These are phyloP conservation scores for Debaryomycetaceae sp. DNA, from an alignment of 1,139 yeast species.

Conservation along the genomic window DNA sequence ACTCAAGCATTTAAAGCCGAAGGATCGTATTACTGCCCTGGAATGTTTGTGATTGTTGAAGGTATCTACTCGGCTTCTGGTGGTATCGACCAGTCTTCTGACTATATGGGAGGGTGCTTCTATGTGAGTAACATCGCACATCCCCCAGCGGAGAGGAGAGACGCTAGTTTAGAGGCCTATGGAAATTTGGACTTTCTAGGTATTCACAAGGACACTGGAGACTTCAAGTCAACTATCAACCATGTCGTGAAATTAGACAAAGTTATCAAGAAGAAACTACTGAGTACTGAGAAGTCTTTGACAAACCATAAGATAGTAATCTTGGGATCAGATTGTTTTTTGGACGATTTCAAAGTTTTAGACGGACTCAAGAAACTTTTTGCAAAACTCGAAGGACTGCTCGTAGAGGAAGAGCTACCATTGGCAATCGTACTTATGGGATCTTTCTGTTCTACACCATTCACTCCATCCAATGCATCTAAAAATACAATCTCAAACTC, in stretches of 20 bases:
- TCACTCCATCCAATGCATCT: slow-evolving; percentile 44
- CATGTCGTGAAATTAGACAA: slow-evolving; percentile 53
- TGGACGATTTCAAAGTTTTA: slow-evolving; percentile 57
- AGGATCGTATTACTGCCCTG: slow-evolving; percentile 72
- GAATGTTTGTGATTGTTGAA: slow-evolving; percentile 77
- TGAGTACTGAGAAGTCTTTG: slow-evolving; percentile 53
- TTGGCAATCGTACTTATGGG: slow-evolving; percentile 46
- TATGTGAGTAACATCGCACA: slow-evolving; percentile 77
- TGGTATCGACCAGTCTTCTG: slow-evolving; percentile 27
- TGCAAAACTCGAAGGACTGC: slow-evolving; percentile 39
- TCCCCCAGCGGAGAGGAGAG: slow-evolving; percentile 84
- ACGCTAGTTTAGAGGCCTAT: slow-evolving; percentile 59
- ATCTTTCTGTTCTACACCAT: slow-evolving; percentile 68
- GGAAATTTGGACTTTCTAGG: slow-evolving; percentile 83
- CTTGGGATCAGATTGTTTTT: slow-evolving; percentile 68
- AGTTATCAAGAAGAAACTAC: slow-evolving; percentile 52
- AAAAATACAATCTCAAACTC: slow-evolving; percentile 42
- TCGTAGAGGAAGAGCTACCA: slow-evolving; percentile 47
- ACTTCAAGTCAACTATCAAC: slow-evolving; percentile 15
- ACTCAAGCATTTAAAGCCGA: slow-evolving; percentile 61
- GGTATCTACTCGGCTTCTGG: slow-evolving; percentile 78
- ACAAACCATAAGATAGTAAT: slow-evolving; percentile 58
- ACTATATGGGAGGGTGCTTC: slow-evolving; percentile 50
- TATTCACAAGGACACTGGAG: slow-evolving; percentile 33
- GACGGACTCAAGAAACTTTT: slow-evolving; percentile 65